Evolutionary conservation across 257 asterid species (phyloP).

Genomic region (Misopates orontium): DNA sequence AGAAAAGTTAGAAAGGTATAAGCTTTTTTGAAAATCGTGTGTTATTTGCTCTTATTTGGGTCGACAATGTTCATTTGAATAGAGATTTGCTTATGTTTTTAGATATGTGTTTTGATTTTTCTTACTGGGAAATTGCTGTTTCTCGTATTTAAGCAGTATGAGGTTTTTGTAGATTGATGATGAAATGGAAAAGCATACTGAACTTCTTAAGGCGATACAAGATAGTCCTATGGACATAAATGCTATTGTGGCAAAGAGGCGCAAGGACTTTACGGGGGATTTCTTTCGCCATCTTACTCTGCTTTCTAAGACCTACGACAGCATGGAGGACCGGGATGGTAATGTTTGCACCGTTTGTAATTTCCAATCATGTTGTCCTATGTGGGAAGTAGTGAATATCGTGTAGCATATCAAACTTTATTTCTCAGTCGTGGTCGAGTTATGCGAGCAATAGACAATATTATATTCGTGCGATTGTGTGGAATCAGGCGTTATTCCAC

Average conservation of each 20-base stretch:
- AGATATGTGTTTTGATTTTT: no score
- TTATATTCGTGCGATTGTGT: neutral
- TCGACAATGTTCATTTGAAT: neutral
- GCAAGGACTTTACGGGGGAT: slow-evolving; percentile 77
- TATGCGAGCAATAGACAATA: slow-evolving; percentile 16
- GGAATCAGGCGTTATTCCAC: slow-evolving; percentile 6
- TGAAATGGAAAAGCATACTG: slow-evolving; percentile 76
- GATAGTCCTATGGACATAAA: slow-evolving; percentile 76
- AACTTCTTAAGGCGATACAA: slow-evolving; percentile 75
- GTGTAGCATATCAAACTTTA: neutral
- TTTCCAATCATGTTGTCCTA: neutral
- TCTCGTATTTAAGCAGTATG: no score
- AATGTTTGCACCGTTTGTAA: slow-evolving; percentile 21
- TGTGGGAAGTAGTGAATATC: neutral
- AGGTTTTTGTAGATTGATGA: slow-evolving; percentile 73
- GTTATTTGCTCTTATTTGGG: neutral
- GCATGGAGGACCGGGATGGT: slow-evolving; percentile 94
- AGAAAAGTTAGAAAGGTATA: slow-evolving; percentile 77
- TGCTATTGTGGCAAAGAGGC: slow-evolving; percentile 77
- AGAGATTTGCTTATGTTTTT: no score
- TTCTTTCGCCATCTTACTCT: slow-evolving; percentile 77
- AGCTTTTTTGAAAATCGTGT: neutral
- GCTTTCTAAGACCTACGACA: slow-evolving; percentile 62
- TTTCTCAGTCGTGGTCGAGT: neutral
- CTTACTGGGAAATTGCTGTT: neutral